Conservation (phyloP, 2,329 filamentous ascomycete species). For the Fusarium sp. region DNA sequence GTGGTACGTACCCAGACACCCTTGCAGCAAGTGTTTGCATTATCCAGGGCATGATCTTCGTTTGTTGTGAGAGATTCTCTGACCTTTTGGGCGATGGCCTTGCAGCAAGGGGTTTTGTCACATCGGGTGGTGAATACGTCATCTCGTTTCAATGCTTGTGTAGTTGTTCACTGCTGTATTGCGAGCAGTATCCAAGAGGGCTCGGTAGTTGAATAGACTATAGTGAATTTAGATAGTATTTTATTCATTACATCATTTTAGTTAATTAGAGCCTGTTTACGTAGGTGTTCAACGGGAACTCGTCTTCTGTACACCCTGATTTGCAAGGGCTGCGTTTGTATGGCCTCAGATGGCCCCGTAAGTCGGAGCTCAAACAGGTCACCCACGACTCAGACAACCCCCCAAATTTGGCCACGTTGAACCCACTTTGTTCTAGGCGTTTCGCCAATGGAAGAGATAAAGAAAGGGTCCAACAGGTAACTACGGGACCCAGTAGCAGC, state of each 20-base stretch:
- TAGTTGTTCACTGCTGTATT: not conserved
- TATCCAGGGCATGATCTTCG: constrained; percentile 22
- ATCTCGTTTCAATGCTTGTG: not conserved
- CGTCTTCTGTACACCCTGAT: not conserved
- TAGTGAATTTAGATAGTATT: not conserved
- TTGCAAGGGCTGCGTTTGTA: not conserved
- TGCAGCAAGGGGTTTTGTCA: not conserved
- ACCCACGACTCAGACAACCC: not conserved
- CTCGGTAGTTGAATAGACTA: not conserved
- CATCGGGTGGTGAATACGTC: constrained; percentile 27
- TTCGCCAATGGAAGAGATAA: constrained; percentile 20
- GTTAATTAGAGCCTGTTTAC: not conserved
- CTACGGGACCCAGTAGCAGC: not conserved
- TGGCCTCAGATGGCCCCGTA: constrained; percentile 10
- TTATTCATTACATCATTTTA: not conserved
- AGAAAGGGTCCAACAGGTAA: not conserved
- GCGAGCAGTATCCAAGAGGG: not conserved
- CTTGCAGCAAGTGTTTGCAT: constrained; percentile 27
- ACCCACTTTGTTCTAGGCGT: constrained; percentile 39
- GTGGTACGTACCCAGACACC: constrained; percentile 26
- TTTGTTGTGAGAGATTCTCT: constrained; percentile 21
- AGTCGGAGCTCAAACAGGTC: constrained; percentile 20
- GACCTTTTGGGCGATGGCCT: constrained; percentile 14
- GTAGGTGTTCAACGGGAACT: not conserved
- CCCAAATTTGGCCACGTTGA: not conserved